These are phyloP conservation scores for Aspergillus sp. DNA, from an alignment of 2,329 filamentous ascomycete species.

Conservation along the genomic window DNA sequence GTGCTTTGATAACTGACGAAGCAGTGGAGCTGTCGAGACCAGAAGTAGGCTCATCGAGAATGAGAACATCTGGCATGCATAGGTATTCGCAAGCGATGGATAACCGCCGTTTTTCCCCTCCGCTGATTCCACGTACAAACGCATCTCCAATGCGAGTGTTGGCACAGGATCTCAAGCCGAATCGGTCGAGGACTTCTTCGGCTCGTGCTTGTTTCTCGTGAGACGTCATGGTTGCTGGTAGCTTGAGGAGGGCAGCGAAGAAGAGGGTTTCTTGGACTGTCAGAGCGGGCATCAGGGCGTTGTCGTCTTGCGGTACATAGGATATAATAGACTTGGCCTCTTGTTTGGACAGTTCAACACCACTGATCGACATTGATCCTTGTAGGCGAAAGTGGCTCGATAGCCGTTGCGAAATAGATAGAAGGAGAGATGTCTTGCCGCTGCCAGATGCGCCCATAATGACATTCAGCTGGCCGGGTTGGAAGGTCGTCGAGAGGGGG, in stretches of 20 bases:
- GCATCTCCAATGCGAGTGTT: conserved; percentile 70
- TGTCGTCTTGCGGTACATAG: conserved; percentile 75
- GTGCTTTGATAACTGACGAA: conserved; percentile 69
- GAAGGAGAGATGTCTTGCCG: conserved; percentile 71
- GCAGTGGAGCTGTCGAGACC: conserved; percentile 75
- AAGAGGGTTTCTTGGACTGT: conserved; percentile 71
- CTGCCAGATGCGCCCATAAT: conserved; percentile 78
- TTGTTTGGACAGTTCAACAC: conserved; percentile 59
- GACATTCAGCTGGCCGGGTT: conserved; percentile 65
- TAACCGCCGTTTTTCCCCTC: conserved; percentile 72
- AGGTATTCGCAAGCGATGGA: conserved; percentile 74
- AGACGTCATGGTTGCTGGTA: conserved; percentile 66
- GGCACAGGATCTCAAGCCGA: conserved; percentile 74
- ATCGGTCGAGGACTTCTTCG: conserved; percentile 68
- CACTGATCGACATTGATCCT: conserved; percentile 66
- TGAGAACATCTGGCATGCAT: conserved; percentile 66
- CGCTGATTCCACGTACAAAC: conserved; percentile 71
- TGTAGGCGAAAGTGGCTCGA: conserved; percentile 58
- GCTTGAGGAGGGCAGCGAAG: conserved; percentile 65
- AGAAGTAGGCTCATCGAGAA: conserved; percentile 73
- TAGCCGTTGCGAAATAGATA: conserved; percentile 67
- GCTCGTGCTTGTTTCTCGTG: conserved; percentile 63
- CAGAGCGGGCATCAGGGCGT: conserved; percentile 67
- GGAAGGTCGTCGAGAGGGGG: conserved; percentile 62
- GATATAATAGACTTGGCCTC: conserved; percentile 69